phyloP scores from a whole-genome alignment of 805 yeast genomes.

The Lachancea cidri region DNA sequence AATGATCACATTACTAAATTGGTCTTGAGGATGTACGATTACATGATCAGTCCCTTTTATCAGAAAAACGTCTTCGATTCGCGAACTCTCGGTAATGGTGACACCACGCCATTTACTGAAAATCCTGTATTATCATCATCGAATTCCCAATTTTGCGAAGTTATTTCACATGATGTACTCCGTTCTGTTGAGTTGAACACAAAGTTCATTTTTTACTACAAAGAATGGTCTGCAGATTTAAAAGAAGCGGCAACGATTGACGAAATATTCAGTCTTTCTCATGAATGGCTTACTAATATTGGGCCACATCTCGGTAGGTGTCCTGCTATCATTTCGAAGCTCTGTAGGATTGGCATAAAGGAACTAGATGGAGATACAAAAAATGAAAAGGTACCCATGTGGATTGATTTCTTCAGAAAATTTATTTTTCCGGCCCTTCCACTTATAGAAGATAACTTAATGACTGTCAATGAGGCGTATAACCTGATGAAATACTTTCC shows the following conservation, averaged over 20 bases:
- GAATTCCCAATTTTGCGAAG: slow-evolving; percentile 9
- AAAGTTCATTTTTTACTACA: slow-evolving; percentile 38
- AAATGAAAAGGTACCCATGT: slow-evolving; percentile 24
- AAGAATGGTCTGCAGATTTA: slow-evolving; percentile 43
- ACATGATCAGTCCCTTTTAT: slow-evolving; percentile 45
- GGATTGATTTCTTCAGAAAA: slow-evolving; percentile 63
- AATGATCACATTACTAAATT: slow-evolving; percentile 45
- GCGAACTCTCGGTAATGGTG: background rate
- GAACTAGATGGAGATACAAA: slow-evolving; percentile 29
- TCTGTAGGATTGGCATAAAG: slow-evolving; percentile 54
- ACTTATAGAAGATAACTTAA: slow-evolving; percentile 50
- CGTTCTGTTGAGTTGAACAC: slow-evolving; percentile 11
- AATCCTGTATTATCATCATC: no score
- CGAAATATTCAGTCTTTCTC: slow-evolving; percentile 44
- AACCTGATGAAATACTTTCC: slow-evolving; percentile 49
- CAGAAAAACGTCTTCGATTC: slow-evolving; percentile 5
- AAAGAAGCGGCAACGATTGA: slow-evolving; percentile 36
- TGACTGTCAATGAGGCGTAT: slow-evolving; percentile 56
- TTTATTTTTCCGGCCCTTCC: slow-evolving; percentile 61
- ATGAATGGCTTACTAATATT: slow-evolving; percentile 45
- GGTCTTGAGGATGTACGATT: slow-evolving; percentile 46
- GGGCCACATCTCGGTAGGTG: slow-evolving; percentile 52
- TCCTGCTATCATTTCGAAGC: slow-evolving; percentile 45
- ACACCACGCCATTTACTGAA: no score
- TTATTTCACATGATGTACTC: slow-evolving; percentile 15